Conservation (phyloP, 371 early-diverging fungal genomes). For the Mucor lusitanicus region DNA sequence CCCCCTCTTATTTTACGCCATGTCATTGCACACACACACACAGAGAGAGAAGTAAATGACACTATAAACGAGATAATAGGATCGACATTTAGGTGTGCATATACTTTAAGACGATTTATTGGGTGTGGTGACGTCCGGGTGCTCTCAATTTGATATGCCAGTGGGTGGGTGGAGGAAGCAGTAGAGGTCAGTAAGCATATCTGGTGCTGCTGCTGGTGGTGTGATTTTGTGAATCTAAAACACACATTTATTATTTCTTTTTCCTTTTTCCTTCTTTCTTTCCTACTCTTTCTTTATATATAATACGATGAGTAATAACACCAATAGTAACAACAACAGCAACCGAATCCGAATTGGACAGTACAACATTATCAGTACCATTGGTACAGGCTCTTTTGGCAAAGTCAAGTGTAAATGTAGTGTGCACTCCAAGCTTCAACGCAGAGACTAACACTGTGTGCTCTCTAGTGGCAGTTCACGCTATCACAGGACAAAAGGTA, state of each 20-base stretch:
- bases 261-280: neutral
- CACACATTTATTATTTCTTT: neutral
- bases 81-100: neutral
- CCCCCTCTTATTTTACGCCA: too few species aligned
- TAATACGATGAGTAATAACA: neutral
- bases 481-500: slow-evolving; percentile 90
- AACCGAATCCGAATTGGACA: slow-evolving; percentile 81
- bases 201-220: neutral
- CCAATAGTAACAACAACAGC: slow-evolving; percentile 15
- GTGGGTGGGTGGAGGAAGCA: neutral
- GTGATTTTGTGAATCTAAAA: neutral
- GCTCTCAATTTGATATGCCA: neutral
- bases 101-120: neutral
- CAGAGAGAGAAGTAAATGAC: neutral
- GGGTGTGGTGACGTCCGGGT: neutral
- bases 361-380: slow-evolving; percentile 90
- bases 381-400: slow-evolving; percentile 96
- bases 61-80: neutral
- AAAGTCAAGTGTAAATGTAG: slow-evolving; percentile 91
- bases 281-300: neutral
- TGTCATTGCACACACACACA: too few species aligned
- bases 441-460: neutral
- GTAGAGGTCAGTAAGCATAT: neutral
- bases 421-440: too few species aligned
- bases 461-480: slow-evolving; percentile 88